Evolutionary conservation across 2,329 filamentous ascomycete genomes (phyloP), one percentile per base, ranked within the genome.

Genomic region (Exophiala spinifera): DNA sequence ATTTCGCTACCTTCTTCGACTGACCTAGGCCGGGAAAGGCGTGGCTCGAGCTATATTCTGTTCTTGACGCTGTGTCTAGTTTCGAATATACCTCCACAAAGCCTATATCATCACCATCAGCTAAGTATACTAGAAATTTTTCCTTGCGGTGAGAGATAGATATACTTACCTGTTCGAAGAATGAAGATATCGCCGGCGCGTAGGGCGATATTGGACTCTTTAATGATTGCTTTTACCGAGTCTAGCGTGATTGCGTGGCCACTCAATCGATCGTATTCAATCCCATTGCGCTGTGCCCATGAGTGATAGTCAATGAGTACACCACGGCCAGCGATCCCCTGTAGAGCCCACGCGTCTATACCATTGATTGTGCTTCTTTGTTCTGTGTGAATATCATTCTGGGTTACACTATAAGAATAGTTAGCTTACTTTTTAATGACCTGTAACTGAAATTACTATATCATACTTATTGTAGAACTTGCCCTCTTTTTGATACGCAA

Each of bases 131-230:
- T n/a, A n/a, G n/a, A n/a, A n/a, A n/a, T n/a, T n/a, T n/a, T 57
- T 50, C 14, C 70, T 20, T 56, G 61, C 19, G 56, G 58, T 21
- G 75, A 77, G 64, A 86, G n/a, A n/a, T n/a, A n/a, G n/a, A n/a
- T n/a, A n/a, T n/a, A n/a, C 60, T 78, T 81, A 0, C 86, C 86
- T 1, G 80, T 83, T n/a, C 86, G 76, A n/a, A 89, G 65, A 44
- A 89, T 74, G 10, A 89, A 74, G 48, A 89, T 80, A 56, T 88
- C 85, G 2, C 86, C 86, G 1, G 76, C 67, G 52, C 74, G 74
- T 49, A 74, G 69, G 21, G 62, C 54, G 47, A 73, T 68, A 10
- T 68, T 66, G 53, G 65, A 67, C 40, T 73, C 70, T 8, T 51
- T 51, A 1, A 68, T 69, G 60, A 82, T 76, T 55, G 79, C 75